Base-by-base conservation (phyloP, 1,139 yeast species). In the Pichia sp. region DNA sequence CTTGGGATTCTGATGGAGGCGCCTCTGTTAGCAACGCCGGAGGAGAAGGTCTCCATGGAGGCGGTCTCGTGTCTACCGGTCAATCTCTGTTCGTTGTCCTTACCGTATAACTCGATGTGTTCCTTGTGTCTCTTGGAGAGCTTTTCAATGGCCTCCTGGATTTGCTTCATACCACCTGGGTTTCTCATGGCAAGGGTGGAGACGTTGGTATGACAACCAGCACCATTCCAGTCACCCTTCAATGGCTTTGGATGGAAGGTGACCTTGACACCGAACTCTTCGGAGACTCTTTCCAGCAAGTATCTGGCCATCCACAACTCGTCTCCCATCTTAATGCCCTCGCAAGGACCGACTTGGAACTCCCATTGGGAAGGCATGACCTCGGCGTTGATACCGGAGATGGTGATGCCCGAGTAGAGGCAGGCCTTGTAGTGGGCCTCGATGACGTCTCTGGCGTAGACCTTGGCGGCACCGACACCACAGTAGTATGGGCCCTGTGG, bases 321-420 rank as follows among this genome's bases (percentile, higher is more conserved):
- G 75, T 93, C 99, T 73, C 97, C 99, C 97, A 93, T 92, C 66
- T 77, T 74, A 72, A 93, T 92, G 70, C 99, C 99, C 62, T 75
- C 82, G 77, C 97, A 90, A 62, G 99, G 99, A 70, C 99, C 99
- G 66, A 93, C 98, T 80, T 93, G 99, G 88, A 88, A 93, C 79
- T 93, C 99, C 99, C 99, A 93, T 82, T 93, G 99, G 58, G 98
- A 90, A 57, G 99, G 99, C 99, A 93, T 93, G 63, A 93, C 99
- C 80, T 93, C 99, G 66, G 99, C 99, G 74, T 93, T 93, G 74
- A 93, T 92, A 79, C 99, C 99, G 56, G 96, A 87, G 65, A 92
- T 85, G 71, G 80, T 78, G 65, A 93, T 74, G 70, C 97, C 98
- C 61, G 98, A 84, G 72, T 88, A 87, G 62, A 93, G 80, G 79